These are phyloP conservation scores for Metschnikowia anglica DNA, from an alignment of 805 yeast genomes.

Conservation along the genomic window DNA sequence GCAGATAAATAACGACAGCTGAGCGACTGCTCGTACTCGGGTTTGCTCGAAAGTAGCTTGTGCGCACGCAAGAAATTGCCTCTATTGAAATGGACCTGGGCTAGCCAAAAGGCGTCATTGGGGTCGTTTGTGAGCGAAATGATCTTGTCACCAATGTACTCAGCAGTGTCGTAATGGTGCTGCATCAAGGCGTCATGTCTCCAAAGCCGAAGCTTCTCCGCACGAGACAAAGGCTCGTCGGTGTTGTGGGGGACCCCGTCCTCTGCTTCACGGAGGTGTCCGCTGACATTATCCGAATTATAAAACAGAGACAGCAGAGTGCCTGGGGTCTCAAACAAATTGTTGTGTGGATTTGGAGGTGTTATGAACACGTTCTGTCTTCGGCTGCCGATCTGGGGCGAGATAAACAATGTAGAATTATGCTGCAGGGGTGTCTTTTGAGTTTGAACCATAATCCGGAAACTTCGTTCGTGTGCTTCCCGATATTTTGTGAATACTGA, in stretches of 20 bases:
- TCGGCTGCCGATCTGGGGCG: constrained; percentile 54
- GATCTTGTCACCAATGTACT: constrained; percentile 88
- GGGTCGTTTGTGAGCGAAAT: constrained; percentile 81
- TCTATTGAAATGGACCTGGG: constrained; percentile 78
- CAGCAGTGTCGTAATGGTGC: constrained; percentile 88
- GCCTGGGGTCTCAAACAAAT: constrained; percentile 45
- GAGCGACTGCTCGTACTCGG: constrained; percentile 57
- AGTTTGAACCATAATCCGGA: constrained; percentile 18
- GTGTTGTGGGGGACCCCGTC: background rate
- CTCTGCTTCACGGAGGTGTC: constrained; percentile 12
- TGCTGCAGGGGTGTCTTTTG: constrained; percentile 52
- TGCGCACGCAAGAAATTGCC: constrained; percentile 81
- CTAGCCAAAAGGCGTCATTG: constrained; percentile 94
- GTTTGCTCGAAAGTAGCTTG: constrained; percentile 56
- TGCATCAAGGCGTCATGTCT: constrained; percentile 90
- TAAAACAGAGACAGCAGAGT: constrained; percentile 41
- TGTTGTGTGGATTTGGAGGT: constrained; percentile 46
- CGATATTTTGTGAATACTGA: too few relatives aligned
- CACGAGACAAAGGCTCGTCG: constrained; percentile 61
- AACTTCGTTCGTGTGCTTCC: background rate
- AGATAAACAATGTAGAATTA: constrained; percentile 70
- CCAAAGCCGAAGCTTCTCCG: constrained; percentile 86
- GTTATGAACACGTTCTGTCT: constrained; percentile 44
- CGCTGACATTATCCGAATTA: constrained; percentile 26
- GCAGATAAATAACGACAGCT: constrained; percentile 83